Percentiles rank a stretch among this genome's conserved stretches.
phyloP scores from a whole-genome alignment of 305 asterid genomes.

The Solanum chacoense region DNA sequence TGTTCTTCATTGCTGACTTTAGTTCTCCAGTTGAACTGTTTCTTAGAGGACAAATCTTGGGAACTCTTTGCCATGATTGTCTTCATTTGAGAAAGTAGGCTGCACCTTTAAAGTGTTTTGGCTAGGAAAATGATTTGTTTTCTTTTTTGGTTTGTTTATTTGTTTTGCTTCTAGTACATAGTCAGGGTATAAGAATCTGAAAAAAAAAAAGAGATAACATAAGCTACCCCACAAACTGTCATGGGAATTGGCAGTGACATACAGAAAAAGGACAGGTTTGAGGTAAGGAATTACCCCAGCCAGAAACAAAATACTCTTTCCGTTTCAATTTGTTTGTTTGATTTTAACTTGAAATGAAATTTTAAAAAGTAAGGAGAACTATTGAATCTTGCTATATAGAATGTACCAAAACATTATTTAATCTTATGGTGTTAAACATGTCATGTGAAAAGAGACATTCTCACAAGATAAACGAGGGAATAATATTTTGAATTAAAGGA shows the following conservation, averaged over 20 bases:
- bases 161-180: not conserved
- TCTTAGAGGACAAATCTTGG: constrained; percentile 2
- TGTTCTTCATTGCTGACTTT: constrained; percentile 6
- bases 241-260: not conserved
- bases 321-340: not conserved
- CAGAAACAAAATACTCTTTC: not conserved
- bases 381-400: not conserved
- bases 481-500: not conserved
- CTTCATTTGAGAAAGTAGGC: not conserved
- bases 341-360: not conserved
- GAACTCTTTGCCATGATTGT: constrained; percentile 4
- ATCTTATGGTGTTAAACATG: not conserved
- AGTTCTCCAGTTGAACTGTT: constrained; percentile 6
- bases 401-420: not conserved
- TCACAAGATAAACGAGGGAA: not conserved
- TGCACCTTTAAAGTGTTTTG: not conserved
- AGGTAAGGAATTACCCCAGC: not conserved
- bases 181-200: not conserved
- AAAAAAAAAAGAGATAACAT: not conserved
- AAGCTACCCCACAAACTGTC: constrained; percentile 8
- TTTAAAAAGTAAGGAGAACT: not conserved
- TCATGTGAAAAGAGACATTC: not conserved
- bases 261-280: not conserved
- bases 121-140: not conserved
- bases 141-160: not conserved